Evolutionary conservation across 2,329 filamentous ascomycete genomes (phyloP).

Genomic region (Cladosporium halotolerans): DNA sequence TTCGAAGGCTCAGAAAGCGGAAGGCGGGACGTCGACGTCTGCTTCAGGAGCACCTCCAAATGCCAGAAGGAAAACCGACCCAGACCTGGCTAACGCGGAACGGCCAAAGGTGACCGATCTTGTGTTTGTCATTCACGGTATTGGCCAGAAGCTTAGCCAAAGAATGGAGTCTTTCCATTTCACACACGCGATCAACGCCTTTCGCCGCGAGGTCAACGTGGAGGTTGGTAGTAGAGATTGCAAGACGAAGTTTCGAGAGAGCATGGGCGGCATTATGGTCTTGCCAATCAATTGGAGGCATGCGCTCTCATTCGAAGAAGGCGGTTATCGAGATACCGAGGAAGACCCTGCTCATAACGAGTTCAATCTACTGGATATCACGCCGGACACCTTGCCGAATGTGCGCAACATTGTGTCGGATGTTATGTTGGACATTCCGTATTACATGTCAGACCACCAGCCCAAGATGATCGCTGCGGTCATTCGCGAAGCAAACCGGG

Average conservation of each 20-base stretch:
- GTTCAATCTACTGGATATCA: slow-evolving; percentile 78
- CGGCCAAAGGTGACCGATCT: slow-evolving; percentile 74
- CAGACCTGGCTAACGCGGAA: slow-evolving; percentile 57
- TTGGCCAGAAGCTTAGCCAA: slow-evolving; percentile 93
- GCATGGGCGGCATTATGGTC: slow-evolving; percentile 88
- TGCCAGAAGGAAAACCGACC: slow-evolving; percentile 42
- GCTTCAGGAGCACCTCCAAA: slow-evolving; percentile 38
- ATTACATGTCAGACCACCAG: slow-evolving; percentile 95
- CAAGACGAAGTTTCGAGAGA: slow-evolving; percentile 66
- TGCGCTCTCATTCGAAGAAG: slow-evolving; percentile 79
- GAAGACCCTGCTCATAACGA: slow-evolving; percentile 55
- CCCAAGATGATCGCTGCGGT: slow-evolving; percentile 89
- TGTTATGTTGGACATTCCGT: slow-evolving; percentile 97
- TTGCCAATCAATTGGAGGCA: slow-evolving; percentile 93
- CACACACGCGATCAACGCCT: slow-evolving; percentile 88
- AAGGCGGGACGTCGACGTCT: slow-evolving; percentile 40
- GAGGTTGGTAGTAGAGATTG: slow-evolving; percentile 71
- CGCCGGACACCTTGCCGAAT: slow-evolving; percentile 80
- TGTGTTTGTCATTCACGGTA: slow-evolving; percentile 86
- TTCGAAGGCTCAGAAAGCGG: slow-evolving; percentile 36
- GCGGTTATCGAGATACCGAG: slow-evolving; percentile 48
- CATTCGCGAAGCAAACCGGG: slow-evolving; percentile 82
- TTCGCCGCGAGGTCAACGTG: slow-evolving; percentile 77
- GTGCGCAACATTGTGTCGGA: slow-evolving; percentile 90
- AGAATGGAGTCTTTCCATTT: slow-evolving; percentile 90